These are phyloP conservation scores for Lepiota subincarnata DNA, from an alignment of 768 basidiomycete species.

Conservation along the genomic window DNA sequence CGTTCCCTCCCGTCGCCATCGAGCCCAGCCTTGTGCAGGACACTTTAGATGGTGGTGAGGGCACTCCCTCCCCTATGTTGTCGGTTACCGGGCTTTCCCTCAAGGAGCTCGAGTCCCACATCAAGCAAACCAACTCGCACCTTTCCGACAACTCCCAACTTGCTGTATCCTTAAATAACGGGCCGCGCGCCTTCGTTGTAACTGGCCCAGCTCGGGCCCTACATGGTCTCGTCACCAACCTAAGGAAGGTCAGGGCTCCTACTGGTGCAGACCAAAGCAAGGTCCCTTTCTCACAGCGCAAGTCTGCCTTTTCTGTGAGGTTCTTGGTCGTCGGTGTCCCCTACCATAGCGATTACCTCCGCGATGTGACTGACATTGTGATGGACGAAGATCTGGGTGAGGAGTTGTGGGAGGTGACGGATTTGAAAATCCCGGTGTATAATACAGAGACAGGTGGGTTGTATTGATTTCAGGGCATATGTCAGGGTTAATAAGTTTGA, in stretches of 20 bases:
- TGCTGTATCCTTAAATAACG: constrained; percentile 88
- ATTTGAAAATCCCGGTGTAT: constrained; percentile 81
- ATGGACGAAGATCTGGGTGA: constrained; percentile 71
- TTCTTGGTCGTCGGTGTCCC: constrained; percentile 96
- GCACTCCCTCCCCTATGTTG: constrained; percentile 90
- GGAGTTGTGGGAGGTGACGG: constrained; percentile 69
- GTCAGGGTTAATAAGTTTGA: constrained; percentile 14
- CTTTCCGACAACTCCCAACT: constrained; percentile 77
- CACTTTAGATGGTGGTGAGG: constrained; percentile 89
- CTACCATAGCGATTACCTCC: constrained; percentile 88
- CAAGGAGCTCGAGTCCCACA: constrained; percentile 74
- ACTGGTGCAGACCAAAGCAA: constrained; percentile 91
- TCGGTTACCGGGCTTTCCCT: constrained; percentile 79
- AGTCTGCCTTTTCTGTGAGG: constrained; percentile 86
- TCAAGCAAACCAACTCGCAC: constrained; percentile 84
- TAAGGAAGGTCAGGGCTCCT: constrained; percentile 88
- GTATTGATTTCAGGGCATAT: constrained; percentile 11
- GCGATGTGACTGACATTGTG: constrained; percentile 69
- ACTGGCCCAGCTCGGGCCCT: constrained; percentile 88
- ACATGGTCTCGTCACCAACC: constrained; percentile 89
- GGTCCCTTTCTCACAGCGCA: constrained; percentile 89
- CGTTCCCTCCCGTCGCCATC: constrained; percentile 88
- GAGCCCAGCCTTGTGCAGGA: constrained; percentile 88
- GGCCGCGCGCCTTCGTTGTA: constrained; percentile 85
- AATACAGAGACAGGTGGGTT: constrained; percentile 87